Conservation (phyloP, 768 basidiomycete genomes). For the Coprinopsis sp. region DNA sequence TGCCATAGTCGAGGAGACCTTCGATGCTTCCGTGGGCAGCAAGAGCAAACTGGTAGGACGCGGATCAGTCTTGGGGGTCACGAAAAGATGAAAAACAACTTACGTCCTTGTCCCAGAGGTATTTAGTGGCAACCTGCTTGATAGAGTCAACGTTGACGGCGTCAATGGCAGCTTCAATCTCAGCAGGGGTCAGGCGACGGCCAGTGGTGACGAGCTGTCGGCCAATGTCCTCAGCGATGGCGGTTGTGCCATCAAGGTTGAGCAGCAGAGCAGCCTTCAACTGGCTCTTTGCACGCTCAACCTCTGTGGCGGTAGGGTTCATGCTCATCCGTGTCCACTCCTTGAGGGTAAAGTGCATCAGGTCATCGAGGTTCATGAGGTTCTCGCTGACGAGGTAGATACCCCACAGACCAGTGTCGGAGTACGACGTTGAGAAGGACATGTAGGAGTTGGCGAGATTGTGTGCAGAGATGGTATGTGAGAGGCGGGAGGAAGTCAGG, state of each 20-base stretch:
- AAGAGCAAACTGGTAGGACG: conserved; percentile 57
- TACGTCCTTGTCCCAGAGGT: conserved; percentile 96
- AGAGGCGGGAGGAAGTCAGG: conserved; percentile 85
- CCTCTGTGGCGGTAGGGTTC: conserved; percentile 76
- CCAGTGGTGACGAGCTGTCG: conserved; percentile 94
- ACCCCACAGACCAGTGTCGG: conserved; percentile 98
- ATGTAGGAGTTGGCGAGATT: conserved; percentile 99
- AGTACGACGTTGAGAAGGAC: conserved; percentile 98
- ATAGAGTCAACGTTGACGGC: conserved; percentile 86
- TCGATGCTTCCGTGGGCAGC: conserved; percentile 90
- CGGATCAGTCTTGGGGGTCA: conserved; percentile 8
- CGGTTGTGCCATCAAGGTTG: conserved; percentile 91
- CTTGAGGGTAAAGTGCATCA: conserved; percentile 88
- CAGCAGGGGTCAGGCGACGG: conserved; percentile 81
- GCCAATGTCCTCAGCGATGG: conserved; percentile 98
- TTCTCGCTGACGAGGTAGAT: conserved; percentile 97
- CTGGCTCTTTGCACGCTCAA: conserved; percentile 97
- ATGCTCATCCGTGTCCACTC: conserved; percentile 97
- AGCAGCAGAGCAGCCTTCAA: conserved; percentile 92
- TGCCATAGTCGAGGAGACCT: conserved; percentile 92
- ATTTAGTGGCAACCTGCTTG: conserved; percentile 91
- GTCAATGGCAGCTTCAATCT: conserved; percentile 91
- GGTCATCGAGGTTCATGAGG: conserved; percentile 87
- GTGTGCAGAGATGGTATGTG: conserved; percentile 85
- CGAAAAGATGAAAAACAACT: conserved; percentile 23